Evolutionary conservation across 495 filamentous ascomycete species (phyloP), one percentile per base, ranked within the genome.

Genomic region (Massariosphaeria phaeospora): DNA sequence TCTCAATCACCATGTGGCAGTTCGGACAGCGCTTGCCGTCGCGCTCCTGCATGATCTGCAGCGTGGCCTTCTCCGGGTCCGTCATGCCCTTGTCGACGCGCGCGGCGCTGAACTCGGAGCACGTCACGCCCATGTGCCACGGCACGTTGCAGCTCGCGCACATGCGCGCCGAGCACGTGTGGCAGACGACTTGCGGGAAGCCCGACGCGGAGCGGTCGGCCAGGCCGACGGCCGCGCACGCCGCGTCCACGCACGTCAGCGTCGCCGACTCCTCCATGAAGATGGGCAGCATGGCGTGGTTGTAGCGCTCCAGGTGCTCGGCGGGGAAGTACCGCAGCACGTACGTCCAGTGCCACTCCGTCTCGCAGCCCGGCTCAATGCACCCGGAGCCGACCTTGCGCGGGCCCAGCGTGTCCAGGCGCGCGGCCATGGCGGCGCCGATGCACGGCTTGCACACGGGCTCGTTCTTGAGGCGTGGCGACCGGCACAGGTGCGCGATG

Each of bases 1-100:
- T 58, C 41, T 58, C 55, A 18, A 58, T 58, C 1, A 58, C 55
- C 35, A 58, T n/a, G 31, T n/a, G 52, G 48, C 55, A 58, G 24
- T 58, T 58, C 11, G 55, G 55, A 31, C 55, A 58, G 12, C 55
- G 38, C 29, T 51, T 52, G 1, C 47, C 55, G 24, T 58, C 55
- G 15, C 30, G 44, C 3, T n/a, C 12, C 29, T 58, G 55, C 55
- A 58, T 58, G 17, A 58, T 1, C 4, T 40, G n/a, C 12, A 58
- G 33, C 15, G 55, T 58, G 10, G 46, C 47, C 21, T 45, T 51
- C 40, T 58, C 55, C 1, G 55, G 47, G 9, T 3, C 18, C n/a
- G 55, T 52, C 47, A 58, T 58, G 9, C 12, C 23, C 12, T 35
- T 35, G 20, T 58, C 20, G 17, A 58, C 26, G 15, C 39, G 47